phyloP scores from a whole-genome alignment of 1,139 yeast genomes.

The Debaryomyces psychrophilus region DNA sequence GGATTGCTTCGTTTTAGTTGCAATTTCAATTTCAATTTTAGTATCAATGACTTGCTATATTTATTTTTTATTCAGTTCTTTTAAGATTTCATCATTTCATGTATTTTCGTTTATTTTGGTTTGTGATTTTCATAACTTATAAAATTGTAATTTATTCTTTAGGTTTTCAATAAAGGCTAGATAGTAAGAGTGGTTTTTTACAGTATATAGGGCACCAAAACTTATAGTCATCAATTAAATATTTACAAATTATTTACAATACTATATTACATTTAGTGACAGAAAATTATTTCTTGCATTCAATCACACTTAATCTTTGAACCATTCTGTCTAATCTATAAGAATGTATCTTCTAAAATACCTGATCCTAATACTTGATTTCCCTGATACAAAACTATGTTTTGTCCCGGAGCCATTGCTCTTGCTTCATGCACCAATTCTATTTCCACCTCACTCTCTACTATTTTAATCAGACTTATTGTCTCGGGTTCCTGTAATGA shows the following conservation, averaged over 20 bases:
- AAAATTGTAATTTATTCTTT: background rate
- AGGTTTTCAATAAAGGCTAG: background rate
- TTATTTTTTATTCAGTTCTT: constrained; percentile 7
- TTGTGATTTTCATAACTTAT: background rate
- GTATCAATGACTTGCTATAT: constrained; percentile 1
- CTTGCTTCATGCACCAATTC: constrained; percentile 49
- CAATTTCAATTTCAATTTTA: background rate
- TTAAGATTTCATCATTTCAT: background rate
- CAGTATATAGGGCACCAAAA: background rate
- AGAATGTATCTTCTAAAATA: constrained; percentile 24
- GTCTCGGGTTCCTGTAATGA: constrained; percentile 65
- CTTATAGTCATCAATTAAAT: background rate
- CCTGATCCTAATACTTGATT: constrained; percentile 84
- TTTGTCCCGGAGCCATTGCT: constrained; percentile 93
- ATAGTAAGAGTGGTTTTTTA: background rate
- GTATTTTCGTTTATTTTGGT: background rate
- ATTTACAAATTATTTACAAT: background rate
- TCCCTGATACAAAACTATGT: constrained; percentile 68
- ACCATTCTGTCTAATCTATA: background rate
- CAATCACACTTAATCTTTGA: background rate
- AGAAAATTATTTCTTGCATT: background rate
- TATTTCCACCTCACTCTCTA: constrained; percentile 27
- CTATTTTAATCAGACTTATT: constrained; percentile 19
- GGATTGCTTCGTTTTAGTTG: constrained; percentile 44
- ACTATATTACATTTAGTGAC: background rate